These are phyloP conservation scores for Cadophora gregata DNA, from an alignment of 2,329 filamentous ascomycete species.

Conservation along the genomic window DNA sequence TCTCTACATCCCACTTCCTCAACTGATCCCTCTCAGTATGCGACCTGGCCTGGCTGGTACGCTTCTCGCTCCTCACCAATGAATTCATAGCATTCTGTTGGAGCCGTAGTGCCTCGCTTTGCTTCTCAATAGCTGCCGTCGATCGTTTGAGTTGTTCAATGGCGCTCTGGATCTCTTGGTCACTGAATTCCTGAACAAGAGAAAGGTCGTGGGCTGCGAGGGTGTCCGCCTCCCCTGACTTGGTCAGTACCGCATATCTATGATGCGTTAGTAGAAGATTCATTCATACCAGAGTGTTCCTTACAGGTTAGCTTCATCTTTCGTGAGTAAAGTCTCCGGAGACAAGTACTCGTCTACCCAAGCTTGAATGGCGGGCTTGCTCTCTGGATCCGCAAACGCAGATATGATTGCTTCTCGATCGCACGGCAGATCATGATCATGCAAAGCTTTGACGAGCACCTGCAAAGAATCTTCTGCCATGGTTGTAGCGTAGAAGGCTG, in stretches of 20 bases:
- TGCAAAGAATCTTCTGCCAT: slow-evolving; percentile 36
- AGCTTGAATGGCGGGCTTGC: slow-evolving; percentile 42
- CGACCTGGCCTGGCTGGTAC: slow-evolving; percentile 45
- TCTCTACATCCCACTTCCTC: slow-evolving; percentile 50
- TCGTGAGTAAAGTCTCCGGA: slow-evolving; percentile 58
- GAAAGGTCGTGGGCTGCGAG: slow-evolving; percentile 55
- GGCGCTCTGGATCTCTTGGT: slow-evolving; percentile 65
- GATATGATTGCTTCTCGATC: slow-evolving; percentile 40
- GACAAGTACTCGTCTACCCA: slow-evolving; percentile 58
- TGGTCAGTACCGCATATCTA: slow-evolving; percentile 59
- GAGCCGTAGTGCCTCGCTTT: slow-evolving; percentile 64
- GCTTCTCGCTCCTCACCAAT: slow-evolving; percentile 53
- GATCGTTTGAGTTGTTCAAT: slow-evolving; percentile 69
- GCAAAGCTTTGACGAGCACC: slow-evolving; percentile 37
- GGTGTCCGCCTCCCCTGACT: slow-evolving; percentile 54
- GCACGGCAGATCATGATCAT: slow-evolving; percentile 41
- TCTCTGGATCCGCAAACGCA: slow-evolving; percentile 37
- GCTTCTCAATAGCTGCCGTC: slow-evolving; percentile 67
- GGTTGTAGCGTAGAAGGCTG: slow-evolving; percentile 33
- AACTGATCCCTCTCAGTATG: slow-evolving; percentile 49
- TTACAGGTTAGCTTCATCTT: slow-evolving; percentile 61
- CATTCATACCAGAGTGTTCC: not conserved
- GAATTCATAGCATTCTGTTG: slow-evolving; percentile 67
- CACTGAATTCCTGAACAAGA: slow-evolving; percentile 57
- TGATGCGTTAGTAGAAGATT: slow-evolving; percentile 18